Conservation (phyloP, 176 grass and related monocot genomes). For the Aegilops speltoides region DNA sequence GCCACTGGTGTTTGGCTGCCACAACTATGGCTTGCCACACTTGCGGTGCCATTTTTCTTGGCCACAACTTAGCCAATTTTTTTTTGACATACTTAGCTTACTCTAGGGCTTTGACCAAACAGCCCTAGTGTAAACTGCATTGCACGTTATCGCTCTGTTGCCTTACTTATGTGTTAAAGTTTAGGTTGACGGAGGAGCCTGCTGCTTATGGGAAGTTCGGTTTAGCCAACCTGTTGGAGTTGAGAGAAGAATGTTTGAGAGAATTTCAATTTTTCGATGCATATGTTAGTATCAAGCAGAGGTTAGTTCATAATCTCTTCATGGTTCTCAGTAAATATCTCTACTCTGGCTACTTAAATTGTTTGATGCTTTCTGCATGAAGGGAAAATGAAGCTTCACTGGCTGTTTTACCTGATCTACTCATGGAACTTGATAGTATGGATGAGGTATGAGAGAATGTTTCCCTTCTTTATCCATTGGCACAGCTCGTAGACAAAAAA, state of each 20-base stretch:
- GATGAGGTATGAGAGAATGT: constrained; percentile 66
- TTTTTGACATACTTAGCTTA: background rate
- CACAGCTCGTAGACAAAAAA: background rate
- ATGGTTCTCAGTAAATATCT: background rate
- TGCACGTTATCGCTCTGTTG: constrained; percentile 18
- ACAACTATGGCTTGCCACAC: constrained; percentile 1
- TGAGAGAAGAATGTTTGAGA: constrained; percentile 98
- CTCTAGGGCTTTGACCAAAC: background rate
- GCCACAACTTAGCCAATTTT: background rate
- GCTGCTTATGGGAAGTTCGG: constrained; percentile 97
- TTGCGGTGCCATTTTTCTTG: background rate
- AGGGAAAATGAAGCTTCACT: constrained; percentile 99
- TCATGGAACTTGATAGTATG: constrained; percentile 96
- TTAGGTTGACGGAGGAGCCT: constrained; percentile 98
- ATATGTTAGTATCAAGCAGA: constrained; percentile 98
- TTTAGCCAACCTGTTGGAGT: constrained; percentile 83
- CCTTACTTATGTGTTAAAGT: constrained; percentile 38
- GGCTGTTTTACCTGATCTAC: constrained; percentile 94
- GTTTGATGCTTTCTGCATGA: constrained; percentile 25
- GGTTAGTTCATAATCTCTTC: constrained; percentile 44
- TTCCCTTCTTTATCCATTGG: constrained; percentile 1
- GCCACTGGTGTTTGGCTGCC: background rate
- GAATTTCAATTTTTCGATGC: constrained; percentile 98
- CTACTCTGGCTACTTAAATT: constrained; percentile 21
- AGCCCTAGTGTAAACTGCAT: background rate